Evolutionary conservation across 2,329 filamentous ascomycete species (phyloP), one percentile per base, ranked within the genome.

Genomic region (Xylariales sp.): DNA sequence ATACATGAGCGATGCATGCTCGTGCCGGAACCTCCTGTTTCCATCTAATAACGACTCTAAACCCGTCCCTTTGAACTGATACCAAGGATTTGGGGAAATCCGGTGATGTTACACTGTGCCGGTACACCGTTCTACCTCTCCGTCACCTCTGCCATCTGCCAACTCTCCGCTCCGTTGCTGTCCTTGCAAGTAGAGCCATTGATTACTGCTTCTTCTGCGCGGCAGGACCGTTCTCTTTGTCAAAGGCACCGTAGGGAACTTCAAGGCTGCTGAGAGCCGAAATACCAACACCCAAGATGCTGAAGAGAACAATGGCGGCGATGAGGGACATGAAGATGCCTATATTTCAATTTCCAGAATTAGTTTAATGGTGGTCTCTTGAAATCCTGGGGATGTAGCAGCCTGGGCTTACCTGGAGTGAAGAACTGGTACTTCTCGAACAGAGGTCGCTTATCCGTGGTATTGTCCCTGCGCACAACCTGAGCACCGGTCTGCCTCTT

Each of bases 361-460:
- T 25, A 25, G 23, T 25, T 8, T n/a, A n/a, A n/a, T n/a, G n/a
- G n/a, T n/a, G n/a, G n/a, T n/a, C n/a, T n/a, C n/a, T n/a, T n/a
- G n/a, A n/a, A n/a, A n/a, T n/a, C n/a, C n/a, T n/a, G n/a, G n/a
- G n/a, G n/a, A n/a, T n/a, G n/a, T n/a, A n/a, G n/a, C n/a, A n/a
- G n/a, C n/a, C n/a, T n/a, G n/a, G 8, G 15, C 74, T 52, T 66
- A 91, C 88, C 88, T 54, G 89, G 88, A 10, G 84, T 91, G 50
- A 98, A 85, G 67, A 90, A 97, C 59, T 95, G 85, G 62, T 98
- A 98, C 61, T 86, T 89, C 64, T 94, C 85, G 53, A 98, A 97
- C 29, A 95, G 63, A 4, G 78, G 71, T 20, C 72, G 60, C 24
- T 62, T 70, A 40, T 72, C 59, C 6, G 59, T 66, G 37, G 46